These are phyloP conservation scores for Talaromyces wortmannii DNA, from an alignment of 495 filamentous ascomycete species.

Conservation along the genomic window DNA sequence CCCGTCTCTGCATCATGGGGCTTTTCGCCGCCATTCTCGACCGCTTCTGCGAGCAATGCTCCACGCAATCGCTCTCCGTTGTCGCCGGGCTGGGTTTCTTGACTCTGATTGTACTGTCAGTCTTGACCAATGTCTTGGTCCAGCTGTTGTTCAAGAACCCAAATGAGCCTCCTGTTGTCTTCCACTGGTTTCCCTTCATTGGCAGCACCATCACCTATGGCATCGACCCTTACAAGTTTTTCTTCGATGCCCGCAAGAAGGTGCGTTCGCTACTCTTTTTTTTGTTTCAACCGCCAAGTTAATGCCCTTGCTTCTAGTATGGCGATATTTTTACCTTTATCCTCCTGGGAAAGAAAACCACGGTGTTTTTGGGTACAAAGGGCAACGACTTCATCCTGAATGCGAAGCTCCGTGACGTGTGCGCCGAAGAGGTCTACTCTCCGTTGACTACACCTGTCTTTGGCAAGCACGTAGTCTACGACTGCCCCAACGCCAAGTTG, in stretches of 20 bases:
- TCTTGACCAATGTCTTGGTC: constrained; percentile 58
- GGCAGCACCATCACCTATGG: constrained; percentile 77
- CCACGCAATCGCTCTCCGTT: constrained; percentile 22
- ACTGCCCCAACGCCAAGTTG: constrained; percentile 78
- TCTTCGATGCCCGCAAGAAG: constrained; percentile 61
- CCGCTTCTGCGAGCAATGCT: constrained; percentile 24
- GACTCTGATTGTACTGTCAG: constrained; percentile 28
- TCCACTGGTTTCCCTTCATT: constrained; percentile 76
- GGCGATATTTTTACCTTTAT: constrained; percentile 79
- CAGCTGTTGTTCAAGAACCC: constrained; percentile 66
- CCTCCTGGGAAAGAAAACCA: constrained; percentile 67
- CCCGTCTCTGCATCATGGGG: constrained; percentile 13
- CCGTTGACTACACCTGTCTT: constrained; percentile 82
- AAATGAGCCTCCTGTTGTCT: constrained; percentile 73
- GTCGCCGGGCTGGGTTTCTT: constrained; percentile 24
- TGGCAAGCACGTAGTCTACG: constrained; percentile 79
- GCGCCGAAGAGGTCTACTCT: constrained; percentile 76
- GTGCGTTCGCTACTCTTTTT: constrained; percentile 26
- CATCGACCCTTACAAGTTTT: constrained; percentile 78
- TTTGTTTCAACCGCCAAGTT: neutral
- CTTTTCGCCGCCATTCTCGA: constrained; percentile 20
- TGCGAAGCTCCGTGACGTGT: constrained; percentile 74
- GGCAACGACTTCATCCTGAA: constrained; percentile 87
- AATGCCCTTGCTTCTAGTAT: constrained; percentile 39
- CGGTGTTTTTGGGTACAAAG: constrained; percentile 67